Percentiles rank a stretch among this genome's conserved stretches.
Evolutionary conservation across 176 grass and related monocot genomes (phyloP).

Genomic region (Oryza brachyantha): DNA sequence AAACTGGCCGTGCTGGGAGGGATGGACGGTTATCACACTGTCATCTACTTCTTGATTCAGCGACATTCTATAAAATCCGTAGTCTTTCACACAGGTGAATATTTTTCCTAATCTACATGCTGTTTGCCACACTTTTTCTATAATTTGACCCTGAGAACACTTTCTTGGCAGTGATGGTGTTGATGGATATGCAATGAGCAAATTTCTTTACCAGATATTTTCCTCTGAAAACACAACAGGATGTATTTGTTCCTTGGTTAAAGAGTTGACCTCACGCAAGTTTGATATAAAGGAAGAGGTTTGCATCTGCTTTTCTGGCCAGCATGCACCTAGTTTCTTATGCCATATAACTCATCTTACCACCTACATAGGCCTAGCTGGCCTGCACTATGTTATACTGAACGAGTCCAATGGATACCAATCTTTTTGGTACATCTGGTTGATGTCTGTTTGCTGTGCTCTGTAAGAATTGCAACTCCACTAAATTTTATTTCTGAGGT

Average conservation of each 20-base stretch:
- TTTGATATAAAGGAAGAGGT: conserved; percentile 99
- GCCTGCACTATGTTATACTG: not conserved
- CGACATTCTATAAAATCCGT: conserved; percentile 79
- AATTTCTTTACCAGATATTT: conserved; percentile 86
- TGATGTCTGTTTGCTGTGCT: conserved; percentile 14
- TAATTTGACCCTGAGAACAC: conserved; percentile 18
- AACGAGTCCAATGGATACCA: not conserved
- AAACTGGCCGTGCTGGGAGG: conserved; percentile 97
- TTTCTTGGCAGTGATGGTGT: conserved; percentile 72
- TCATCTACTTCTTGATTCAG: conserved; percentile 80
- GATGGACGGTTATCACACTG: conserved; percentile 84
- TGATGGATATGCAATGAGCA: conserved; percentile 86
- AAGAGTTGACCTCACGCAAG: conserved; percentile 72
- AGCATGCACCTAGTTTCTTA: conserved; percentile 19
- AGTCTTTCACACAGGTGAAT: conserved; percentile 80
- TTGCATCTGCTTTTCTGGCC: conserved; percentile 16
- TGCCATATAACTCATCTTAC: not conserved
- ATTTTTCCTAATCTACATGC: not conserved
- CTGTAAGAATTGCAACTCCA: not conserved
- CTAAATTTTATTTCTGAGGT: not conserved
- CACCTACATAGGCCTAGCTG: not conserved
- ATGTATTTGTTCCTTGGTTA: conserved; percentile 64
- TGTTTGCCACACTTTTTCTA: conserved; percentile 26
- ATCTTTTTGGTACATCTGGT: not conserved
- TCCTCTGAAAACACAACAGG: conserved; percentile 48